Evolutionary conservation across 352 stramenopile genomes (phyloP).

Genomic region (Plasmopara viticola): DNA sequence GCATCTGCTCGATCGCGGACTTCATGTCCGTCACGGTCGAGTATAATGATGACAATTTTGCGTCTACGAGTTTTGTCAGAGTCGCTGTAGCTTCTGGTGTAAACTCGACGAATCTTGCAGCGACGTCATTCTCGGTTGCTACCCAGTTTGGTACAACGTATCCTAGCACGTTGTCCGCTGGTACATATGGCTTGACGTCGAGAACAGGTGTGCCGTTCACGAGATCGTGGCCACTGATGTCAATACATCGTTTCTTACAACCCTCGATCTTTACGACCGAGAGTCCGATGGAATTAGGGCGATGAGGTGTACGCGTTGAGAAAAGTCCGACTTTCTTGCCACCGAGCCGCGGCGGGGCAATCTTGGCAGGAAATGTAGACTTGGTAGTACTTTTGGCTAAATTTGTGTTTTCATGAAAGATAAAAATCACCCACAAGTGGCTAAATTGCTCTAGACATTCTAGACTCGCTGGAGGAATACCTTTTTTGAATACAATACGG

Average conservation of each 20-base stretch:
- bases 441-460: constrained; percentile 83
- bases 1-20: constrained; percentile 69
- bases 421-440: constrained; percentile 87
- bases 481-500: constrained; percentile 70
- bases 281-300: constrained; percentile 93
- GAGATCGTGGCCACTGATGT: constrained; percentile 91
- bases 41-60: constrained; percentile 62
- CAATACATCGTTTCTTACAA: constrained; percentile 71
- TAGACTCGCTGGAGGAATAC: constrained; percentile 64
- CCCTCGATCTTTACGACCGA: constrained; percentile 88
- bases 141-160: constrained; percentile 69
- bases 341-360: constrained; percentile 60
- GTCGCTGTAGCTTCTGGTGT: constrained; percentile 27
- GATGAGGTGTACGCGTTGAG: constrained; percentile 94
- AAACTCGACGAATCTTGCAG: constrained; percentile 51
- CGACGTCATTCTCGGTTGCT: constrained; percentile 41
- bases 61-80: constrained; percentile 36
- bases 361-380: constrained; percentile 74
- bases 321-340: constrained; percentile 91
- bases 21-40: constrained; percentile 40
- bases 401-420: constrained; percentile 91
- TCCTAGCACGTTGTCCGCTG: constrained; percentile 57
- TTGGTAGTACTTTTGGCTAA: constrained; percentile 44
- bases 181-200: constrained; percentile 98
- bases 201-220: constrained; percentile 96